Evolutionary conservation across 345 rosid genomes (phyloP).

Genomic region (Arabidopsis suecica): DNA sequence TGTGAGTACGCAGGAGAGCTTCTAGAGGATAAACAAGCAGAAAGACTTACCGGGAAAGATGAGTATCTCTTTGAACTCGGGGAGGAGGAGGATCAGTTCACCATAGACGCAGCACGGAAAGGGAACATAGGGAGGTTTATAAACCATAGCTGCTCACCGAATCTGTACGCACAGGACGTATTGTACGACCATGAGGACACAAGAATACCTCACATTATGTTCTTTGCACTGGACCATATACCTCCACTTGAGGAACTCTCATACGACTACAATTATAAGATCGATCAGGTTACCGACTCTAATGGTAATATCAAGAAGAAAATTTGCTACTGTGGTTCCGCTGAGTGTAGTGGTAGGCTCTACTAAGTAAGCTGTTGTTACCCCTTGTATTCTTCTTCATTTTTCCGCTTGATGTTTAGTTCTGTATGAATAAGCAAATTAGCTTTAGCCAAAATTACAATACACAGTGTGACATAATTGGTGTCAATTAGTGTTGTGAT

Average conservation of each 20-base stretch:
- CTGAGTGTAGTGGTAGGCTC: constrained; percentile 76
- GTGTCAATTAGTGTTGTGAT: neutral
- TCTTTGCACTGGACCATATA: constrained; percentile 73
- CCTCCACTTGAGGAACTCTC: constrained; percentile 82
- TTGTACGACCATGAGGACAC: constrained; percentile 70
- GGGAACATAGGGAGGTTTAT: constrained; percentile 85
- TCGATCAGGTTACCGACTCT: constrained; percentile 64
- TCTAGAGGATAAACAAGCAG: constrained; percentile 73
- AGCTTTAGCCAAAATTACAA: neutral
- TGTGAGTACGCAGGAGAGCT: constrained; percentile 87
- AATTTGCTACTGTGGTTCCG: constrained; percentile 70
- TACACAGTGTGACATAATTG: neutral
- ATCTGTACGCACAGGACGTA: constrained; percentile 75
- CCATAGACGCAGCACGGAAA: constrained; percentile 69
- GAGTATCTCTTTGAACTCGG: constrained; percentile 88
- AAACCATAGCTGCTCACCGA: constrained; percentile 90
- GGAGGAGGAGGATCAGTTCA: constrained; percentile 53
- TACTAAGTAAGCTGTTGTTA: constrained; percentile 47
- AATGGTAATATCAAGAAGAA: constrained; percentile 70
- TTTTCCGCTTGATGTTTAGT: neutral
- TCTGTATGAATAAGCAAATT: neutral
- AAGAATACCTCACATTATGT: constrained; percentile 81
- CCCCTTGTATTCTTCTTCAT: neutral
- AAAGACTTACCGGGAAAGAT: constrained; percentile 64
- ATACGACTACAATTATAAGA: constrained; percentile 69